Percentiles rank a stretch among this genome's conserved stretches.
Evolutionary conservation across 129 eudicot species (phyloP).

Genomic region (Apium graveolens): DNA sequence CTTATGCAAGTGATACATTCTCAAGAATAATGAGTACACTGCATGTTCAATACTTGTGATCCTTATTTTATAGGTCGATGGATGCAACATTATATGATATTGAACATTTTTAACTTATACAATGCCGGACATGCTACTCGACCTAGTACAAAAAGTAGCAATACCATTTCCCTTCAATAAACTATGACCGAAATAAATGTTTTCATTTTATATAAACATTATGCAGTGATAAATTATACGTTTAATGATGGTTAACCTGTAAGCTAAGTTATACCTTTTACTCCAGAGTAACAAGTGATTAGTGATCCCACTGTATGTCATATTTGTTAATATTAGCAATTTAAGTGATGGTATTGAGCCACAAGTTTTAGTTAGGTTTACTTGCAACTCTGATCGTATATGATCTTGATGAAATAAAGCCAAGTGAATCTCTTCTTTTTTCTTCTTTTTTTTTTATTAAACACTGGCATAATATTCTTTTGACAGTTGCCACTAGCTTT

Average conservation of each 20-base stretch:
- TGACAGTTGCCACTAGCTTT: background rate
- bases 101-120: background rate
- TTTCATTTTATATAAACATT: background rate
- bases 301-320: background rate
- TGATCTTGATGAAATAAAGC: background rate
- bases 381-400: background rate
- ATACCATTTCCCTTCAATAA: background rate
- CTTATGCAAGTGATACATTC: background rate
- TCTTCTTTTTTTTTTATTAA: background rate
- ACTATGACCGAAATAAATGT: background rate
- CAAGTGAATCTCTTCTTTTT: background rate
- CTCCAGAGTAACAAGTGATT: background rate
- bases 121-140: background rate
- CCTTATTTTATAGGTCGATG: background rate
- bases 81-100: background rate
- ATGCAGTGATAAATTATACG: background rate
- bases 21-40: background rate
- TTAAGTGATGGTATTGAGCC: background rate
- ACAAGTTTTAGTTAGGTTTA: background rate
- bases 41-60: background rate
- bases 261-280: background rate
- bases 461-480: background rate
- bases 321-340: background rate
- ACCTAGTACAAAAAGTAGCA: background rate
- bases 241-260: background rate